These are phyloP conservation scores for Hypoxylon sp. DNA, from an alignment of 2,329 filamentous ascomycete genomes.

Conservation along the genomic window DNA sequence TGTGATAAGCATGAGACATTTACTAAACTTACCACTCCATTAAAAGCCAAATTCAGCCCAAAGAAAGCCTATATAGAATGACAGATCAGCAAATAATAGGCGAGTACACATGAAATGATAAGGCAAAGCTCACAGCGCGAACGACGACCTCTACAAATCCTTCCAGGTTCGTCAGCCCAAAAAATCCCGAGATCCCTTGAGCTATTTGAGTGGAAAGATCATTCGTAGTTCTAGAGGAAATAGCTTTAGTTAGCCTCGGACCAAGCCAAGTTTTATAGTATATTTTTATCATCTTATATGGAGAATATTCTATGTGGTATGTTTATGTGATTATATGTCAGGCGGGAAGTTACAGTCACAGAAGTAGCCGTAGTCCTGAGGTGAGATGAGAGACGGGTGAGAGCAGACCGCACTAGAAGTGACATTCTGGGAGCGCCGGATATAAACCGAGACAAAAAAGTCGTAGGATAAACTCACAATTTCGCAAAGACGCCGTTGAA, in stretches of 20 bases:
- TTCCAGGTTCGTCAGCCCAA: conserved; percentile 62
- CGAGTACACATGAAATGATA: background rate
- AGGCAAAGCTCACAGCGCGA: conserved; percentile 62
- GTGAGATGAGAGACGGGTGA: background rate
- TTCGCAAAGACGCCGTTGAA: conserved; percentile 89
- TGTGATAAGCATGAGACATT: background rate
- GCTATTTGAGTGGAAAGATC: conserved; percentile 67
- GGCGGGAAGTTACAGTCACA: background rate
- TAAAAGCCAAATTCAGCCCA: conserved; percentile 79
- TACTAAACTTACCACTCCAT: conserved; percentile 71
- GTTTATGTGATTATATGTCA: background rate
- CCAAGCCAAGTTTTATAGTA: background rate
- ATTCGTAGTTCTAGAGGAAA: conserved; percentile 66
- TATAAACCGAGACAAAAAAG: background rate
- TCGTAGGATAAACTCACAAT: conserved; percentile 67
- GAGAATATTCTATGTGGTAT: background rate
- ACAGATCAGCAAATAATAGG: background rate
- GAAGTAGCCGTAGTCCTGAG: background rate
- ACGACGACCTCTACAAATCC: conserved; percentile 64
- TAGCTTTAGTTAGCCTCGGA: conserved; percentile 17
- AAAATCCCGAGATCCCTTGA: conserved; percentile 58
- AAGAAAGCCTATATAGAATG: conserved; percentile 74
- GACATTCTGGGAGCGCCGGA: background rate
- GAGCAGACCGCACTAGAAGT: background rate
- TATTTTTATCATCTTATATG: background rate